A percentile compares a stretch with the other conserved stretches of the same genome.
phyloP scores from a whole-genome alignment of 495 filamentous ascomycete genomes.

The Neohortaea acidophila region DNA sequence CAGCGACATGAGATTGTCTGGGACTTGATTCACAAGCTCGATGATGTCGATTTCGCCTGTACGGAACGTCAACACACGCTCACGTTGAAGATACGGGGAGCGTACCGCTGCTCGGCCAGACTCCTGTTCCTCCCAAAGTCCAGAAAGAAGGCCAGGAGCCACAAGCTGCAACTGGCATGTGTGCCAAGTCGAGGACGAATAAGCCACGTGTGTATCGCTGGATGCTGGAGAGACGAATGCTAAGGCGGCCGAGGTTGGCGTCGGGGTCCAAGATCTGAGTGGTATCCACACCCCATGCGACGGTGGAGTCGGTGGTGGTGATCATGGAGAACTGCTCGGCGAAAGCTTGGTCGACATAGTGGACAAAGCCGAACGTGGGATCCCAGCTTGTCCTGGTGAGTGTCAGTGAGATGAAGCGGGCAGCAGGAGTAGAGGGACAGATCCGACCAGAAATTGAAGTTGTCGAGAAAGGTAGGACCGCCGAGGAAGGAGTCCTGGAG shows the following conservation, averaged over 20 bases:
- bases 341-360: conserved; percentile 17
- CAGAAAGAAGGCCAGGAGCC: conserved; percentile 35
- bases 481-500: conserved; percentile 6
- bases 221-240: conserved; percentile 21
- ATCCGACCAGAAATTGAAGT: conserved; percentile 24
- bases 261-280: conserved; percentile 14
- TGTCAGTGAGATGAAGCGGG: too few species aligned
- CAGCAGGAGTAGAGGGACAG: too few species aligned
- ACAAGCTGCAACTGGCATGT: conserved; percentile 26
- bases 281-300: conserved; percentile 24
- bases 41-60: conserved; percentile 50
- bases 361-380: conserved; percentile 25
- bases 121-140: conserved; percentile 15
- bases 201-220: conserved; percentile 25
- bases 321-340: conserved; percentile 18
- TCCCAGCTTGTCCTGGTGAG: conserved; percentile 15
- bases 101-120: conserved; percentile 69
- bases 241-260: conserved; percentile 20
- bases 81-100: conserved; percentile 28
- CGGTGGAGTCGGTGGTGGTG: conserved; percentile 12
- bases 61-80: not conserved
- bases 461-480: conserved; percentile 18
- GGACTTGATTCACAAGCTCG: conserved; percentile 61
- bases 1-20: conserved; percentile 53
- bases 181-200: conserved; percentile 25